Base-by-base conservation (phyloP, 2,329 filamentous ascomycete species). In the Colletotrichum sp. region DNA sequence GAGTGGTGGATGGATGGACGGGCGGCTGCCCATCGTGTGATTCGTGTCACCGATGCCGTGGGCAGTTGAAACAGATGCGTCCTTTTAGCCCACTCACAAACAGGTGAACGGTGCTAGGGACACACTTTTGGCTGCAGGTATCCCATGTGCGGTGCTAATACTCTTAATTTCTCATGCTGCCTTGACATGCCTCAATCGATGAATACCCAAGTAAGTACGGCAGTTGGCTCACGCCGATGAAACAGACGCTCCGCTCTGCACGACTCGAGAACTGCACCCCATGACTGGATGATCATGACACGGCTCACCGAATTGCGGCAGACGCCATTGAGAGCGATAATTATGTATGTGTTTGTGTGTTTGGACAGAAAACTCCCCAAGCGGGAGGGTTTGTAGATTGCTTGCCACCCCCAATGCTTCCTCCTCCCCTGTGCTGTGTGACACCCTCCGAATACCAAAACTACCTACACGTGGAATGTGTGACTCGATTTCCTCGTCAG, bases 401-500 rank as follows among this genome's bases (percentile, higher is more conserved):
- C 39, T 76, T 69, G 73, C 73, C 73, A 64, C 55, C 44, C 64
- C 34, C 21, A 21, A 76, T 73, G 70, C 70, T 69, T 70, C 59
- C 68, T 52, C 39, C 68, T 15, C 66, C 49, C 73, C n/a, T 8
- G 44, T 21, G 44, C 52, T 26, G 9, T 63, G 28, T 52, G 44
- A 52, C 30, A 72, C 16, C 64, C 32, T 52, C 39, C 5, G 18
- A 64, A 75, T 71, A 16, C 18, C 69, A 72, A 12, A 62, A 73
- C 73, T 76, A 73, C 64, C 57, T 76, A 65, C 73, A 76, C 36
- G 32, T 32, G 59, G 34, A 59, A 24, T 63, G 28, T 57, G 57
- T 65, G 73, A 76, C 57, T 69, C 73, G 70, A 69, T 64, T 76
- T 69, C 73, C 64, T 73, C 64, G 73, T 69, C 73, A 65, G 32